Evolutionary conservation across 257 asterid genomes (phyloP).

Genomic region (Plantago elongata): DNA sequence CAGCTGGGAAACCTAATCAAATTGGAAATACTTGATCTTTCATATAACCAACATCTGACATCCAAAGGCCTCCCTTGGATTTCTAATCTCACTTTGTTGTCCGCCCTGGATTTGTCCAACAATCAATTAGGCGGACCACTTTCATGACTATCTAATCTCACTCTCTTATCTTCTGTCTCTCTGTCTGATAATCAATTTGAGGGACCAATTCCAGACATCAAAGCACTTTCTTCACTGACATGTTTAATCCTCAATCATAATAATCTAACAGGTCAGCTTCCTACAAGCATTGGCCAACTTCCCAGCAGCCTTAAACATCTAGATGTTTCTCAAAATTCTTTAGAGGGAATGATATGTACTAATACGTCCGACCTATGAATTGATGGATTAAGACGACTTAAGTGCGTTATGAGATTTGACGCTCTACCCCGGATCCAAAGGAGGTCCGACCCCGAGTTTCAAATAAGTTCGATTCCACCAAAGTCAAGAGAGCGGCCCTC

Average conservation of each 20-base stretch:
- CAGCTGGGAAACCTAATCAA: slow-evolving; percentile 3
- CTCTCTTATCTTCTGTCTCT: background rate
- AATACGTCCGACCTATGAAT: no score
- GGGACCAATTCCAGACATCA: background rate
- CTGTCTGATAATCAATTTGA: background rate
- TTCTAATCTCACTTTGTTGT: slow-evolving; percentile 13
- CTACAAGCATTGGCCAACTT: background rate
- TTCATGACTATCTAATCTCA: background rate
- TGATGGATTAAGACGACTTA: no score
- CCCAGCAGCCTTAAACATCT: background rate
- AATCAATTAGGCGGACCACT: background rate
- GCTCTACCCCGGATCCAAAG: no score
- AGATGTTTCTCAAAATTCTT: background rate
- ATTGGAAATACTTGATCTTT: slow-evolving; percentile 14
- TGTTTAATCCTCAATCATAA: background rate
- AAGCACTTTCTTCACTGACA: background rate
- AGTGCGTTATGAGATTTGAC: no score
- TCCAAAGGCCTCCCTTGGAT: slow-evolving; percentile 15
- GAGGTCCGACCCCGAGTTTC: no score
- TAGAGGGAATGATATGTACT: no score
- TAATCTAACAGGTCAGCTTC: background rate
- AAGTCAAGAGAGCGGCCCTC: no score
- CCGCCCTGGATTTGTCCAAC: background rate
- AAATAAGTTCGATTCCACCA: no score
- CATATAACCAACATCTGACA: background rate